Base-by-base conservation (phyloP, 73 alveolate species). In the Breviolum minutum region DNA sequence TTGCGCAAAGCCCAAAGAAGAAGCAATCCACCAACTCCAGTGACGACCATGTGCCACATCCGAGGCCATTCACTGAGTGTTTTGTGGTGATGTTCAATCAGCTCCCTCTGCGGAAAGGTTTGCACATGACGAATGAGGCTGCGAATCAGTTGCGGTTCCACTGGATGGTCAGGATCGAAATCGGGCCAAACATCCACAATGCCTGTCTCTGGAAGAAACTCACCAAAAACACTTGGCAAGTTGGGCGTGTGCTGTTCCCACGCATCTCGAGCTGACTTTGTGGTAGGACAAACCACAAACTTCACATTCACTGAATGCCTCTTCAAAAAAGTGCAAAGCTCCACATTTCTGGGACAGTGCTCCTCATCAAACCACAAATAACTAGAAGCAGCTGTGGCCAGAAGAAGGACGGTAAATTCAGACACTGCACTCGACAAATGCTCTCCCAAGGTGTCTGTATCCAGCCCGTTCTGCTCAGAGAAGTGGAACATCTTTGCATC, bases 391-490 rank as follows among this genome's bases (percentile, higher is more conserved):
- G 40, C 86, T 7, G 86, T 76, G 63, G 63, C 14, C 40, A 76
- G 86, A 60, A 76, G 20, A 14, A 76, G 86, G 63, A 76, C 86
- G 24, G 63, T 8, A 14, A 76, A 60, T 20, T 76, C 63, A 66
- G 17, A 66, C 24, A 17, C 74, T 17, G 11, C 74, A 66, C 74
- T 13, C 11, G 74, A 66, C 11, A 66, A 17, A 13, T 66, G 74
- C 74, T 66, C 74, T 17, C 17, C 74, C 74, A 76, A n/a, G 20
- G 10, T 27, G 14, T 6, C 86, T 20, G 63, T n/a, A 29, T 76
- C 86, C 86, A 76, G 73, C 20, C 20, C 91, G 2, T 60, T 24
- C 74, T 82, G 71, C 91, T 82, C 91, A 10, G 91, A 82, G 91
- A 82, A 82, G 27, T 12, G 73, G 60, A 82, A 60, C 74, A 82